Conservation (phyloP, 495 filamentous ascomycete species). For the Podospora anserina region DNA sequence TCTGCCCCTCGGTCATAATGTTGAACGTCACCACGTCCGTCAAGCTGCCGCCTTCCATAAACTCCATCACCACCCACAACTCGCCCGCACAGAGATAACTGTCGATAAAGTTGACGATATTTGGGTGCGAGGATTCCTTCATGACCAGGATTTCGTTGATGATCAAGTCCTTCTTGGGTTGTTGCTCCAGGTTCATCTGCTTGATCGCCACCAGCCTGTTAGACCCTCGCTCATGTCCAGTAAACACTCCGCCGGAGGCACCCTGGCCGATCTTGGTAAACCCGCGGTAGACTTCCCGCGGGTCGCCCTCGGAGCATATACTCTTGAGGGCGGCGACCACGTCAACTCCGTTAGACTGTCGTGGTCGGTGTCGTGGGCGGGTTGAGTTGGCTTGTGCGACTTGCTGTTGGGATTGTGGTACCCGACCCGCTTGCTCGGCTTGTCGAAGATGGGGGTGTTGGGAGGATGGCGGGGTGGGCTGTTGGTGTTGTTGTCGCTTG, state of each 20-base stretch:
- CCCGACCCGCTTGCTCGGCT: constrained; percentile 42
- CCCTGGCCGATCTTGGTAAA: constrained; percentile 97
- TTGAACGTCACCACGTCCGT: constrained; percentile 99
- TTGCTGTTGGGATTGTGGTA: constrained; percentile 32
- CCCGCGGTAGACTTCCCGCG: constrained; percentile 78
- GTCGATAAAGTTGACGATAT: constrained; percentile 99
- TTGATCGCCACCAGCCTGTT: constrained; percentile 95
- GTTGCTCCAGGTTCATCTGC: constrained; percentile 98
- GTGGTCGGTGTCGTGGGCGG: constrained; percentile 70
- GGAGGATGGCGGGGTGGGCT: constrained; percentile 50
- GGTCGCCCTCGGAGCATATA: constrained; percentile 87
- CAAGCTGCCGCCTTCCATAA: constrained; percentile 96
- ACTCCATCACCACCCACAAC: constrained; percentile 99
- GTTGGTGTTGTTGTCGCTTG: constrained; percentile 57
- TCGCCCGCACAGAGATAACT: constrained; percentile 86
- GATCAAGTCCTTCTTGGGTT: constrained; percentile 97
- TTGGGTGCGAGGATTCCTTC: constrained; percentile 97
- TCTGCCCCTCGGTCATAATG: constrained; percentile 96
- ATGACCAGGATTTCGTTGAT: constrained; percentile 99
- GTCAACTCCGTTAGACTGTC: constrained; percentile 71
- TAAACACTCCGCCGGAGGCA: constrained; percentile 93
- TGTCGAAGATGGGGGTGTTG: constrained; percentile 55
- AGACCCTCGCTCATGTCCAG: constrained; percentile 77
- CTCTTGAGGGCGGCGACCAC: constrained; percentile 76
- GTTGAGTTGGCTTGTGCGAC: constrained; percentile 44